Evolutionary conservation across 2,329 filamentous ascomycete genomes (phyloP), one percentile per base, ranked within the genome.

Genomic region (Chaetomium globosum): DNA sequence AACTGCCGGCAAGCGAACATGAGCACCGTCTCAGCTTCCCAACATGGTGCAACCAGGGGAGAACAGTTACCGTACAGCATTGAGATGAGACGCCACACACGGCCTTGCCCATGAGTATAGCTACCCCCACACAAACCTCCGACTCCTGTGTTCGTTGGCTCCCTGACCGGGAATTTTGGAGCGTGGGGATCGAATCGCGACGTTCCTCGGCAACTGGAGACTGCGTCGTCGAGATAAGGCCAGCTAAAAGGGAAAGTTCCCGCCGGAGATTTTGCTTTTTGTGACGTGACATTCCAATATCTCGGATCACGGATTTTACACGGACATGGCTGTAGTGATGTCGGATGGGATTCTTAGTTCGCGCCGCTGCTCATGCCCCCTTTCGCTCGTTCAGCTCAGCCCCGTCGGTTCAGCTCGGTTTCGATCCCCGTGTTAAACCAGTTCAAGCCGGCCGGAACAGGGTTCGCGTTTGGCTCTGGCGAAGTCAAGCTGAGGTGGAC

Each of bases 221-320:
- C 33, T 36, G 33, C 12, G 33, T 28, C 26, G 49, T 31, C 28
- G 30, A 23, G 52, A 36, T 33, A 54, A n/a, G 30, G 30, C 19
- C 4, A 1, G 30, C 52, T 19, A 54, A 23, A 54, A n/a, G 8
- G 52, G 52, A 54, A 54, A 54, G 19, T 36, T 28, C 52, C 30
- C 52, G 19, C 30, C 52, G 33, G 30, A 54, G 52, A 30, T 16
- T 46, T 16, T 30, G 36, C 36, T 57, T 57, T 57, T 57, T 57
- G 55, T 46, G 55, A 43, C 23, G 54, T 26, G 33, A 46, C 43
- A 43, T 43, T 43, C 16, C 39, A 19, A 19, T 39, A 43, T 19
- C 39, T 57, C 33, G 52, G 52, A 31, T 19, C 51, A 30, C 51
- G 26, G 52, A 43, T 43, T 43, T 43, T 43, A 43, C 39, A n/a